Evolutionary conservation across 768 basidiomycete genomes (phyloP).

Genomic region (Boletus fagicola): DNA sequence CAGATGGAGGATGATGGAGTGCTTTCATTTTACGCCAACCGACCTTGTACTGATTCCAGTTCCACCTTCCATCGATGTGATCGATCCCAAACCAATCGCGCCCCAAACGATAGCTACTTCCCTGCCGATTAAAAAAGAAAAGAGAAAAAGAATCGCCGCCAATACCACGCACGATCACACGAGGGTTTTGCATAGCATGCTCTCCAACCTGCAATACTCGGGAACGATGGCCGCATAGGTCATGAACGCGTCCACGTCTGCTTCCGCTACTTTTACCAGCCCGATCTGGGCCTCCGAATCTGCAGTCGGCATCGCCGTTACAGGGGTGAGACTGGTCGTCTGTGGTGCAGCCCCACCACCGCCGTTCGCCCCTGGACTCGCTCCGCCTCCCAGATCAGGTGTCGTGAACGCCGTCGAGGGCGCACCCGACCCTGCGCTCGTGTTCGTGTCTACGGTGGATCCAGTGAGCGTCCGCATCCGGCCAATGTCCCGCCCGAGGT

Average conservation of each 20-base stretch:
- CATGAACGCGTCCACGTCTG: constrained; percentile 82
- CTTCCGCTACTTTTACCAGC: constrained; percentile 77
- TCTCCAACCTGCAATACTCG: constrained; percentile 78
- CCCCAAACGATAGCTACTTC: not conserved
- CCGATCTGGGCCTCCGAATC: constrained; percentile 76
- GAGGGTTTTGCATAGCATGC: constrained; percentile 67
- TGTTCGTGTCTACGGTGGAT: constrained; percentile 38
- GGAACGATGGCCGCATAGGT: constrained; percentile 83
- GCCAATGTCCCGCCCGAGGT: constrained; percentile 36
- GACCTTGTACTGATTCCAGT: not conserved
- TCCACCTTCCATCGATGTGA: not conserved
- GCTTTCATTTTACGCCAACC: not conserved
- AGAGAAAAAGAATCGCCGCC: not conserved
- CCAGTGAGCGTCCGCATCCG: constrained; percentile 58
- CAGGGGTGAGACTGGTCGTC: constrained; percentile 62
- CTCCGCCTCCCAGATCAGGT: constrained; percentile 48
- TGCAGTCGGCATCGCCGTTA: constrained; percentile 66
- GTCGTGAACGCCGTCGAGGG: constrained; percentile 59
- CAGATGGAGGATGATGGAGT: constrained; percentile 1
- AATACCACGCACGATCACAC: constrained; percentile 31
- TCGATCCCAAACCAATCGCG: not conserved
- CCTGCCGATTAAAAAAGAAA: not conserved
- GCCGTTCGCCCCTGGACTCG: constrained; percentile 35
- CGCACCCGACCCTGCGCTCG: constrained; percentile 36
- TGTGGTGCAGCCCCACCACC: constrained; percentile 35